These are phyloP conservation scores for Beauveria australis DNA, from an alignment of 2,329 filamentous ascomycete species.

Conservation along the genomic window DNA sequence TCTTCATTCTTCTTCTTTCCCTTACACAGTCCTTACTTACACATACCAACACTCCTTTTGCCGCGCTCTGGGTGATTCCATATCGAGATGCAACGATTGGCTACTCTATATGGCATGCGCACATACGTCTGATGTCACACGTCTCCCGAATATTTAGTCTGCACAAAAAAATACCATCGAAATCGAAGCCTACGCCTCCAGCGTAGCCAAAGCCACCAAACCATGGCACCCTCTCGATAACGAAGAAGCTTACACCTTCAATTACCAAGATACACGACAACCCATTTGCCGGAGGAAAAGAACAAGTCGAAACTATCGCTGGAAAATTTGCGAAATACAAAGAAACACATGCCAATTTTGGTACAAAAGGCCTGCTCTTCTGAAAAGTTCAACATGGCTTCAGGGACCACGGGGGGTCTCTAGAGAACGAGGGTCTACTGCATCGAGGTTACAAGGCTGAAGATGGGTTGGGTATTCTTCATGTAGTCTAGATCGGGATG, in stretches of 20 bases:
- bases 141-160: neutral
- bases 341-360: too few relatives aligned
- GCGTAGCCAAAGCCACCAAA: neutral
- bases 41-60: neutral
- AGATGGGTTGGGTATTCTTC: neutral
- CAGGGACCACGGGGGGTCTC: neutral
- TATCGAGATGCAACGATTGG: neutral
- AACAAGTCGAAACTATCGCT: neutral
- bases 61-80: neutral
- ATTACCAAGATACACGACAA: neutral
- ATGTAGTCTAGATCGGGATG: neutral
- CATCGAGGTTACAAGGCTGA: neutral
- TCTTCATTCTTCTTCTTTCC: neutral
- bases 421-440: neutral
- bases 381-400: neutral
- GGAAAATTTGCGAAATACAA: neutral
- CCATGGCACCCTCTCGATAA: conserved; percentile 2
- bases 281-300: neutral
- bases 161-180: neutral
- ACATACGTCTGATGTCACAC: neutral
- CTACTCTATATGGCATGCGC: neutral
- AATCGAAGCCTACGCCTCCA: neutral
- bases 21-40: neutral
- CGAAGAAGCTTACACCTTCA: neutral
- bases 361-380: neutral